A percentile compares a stretch with the other conserved stretches of the same genome.
These are phyloP conservation scores for Hymenoscyphus fraxineus DNA, from an alignment of 2,329 filamentous ascomycete genomes.

Conservation along the genomic window DNA sequence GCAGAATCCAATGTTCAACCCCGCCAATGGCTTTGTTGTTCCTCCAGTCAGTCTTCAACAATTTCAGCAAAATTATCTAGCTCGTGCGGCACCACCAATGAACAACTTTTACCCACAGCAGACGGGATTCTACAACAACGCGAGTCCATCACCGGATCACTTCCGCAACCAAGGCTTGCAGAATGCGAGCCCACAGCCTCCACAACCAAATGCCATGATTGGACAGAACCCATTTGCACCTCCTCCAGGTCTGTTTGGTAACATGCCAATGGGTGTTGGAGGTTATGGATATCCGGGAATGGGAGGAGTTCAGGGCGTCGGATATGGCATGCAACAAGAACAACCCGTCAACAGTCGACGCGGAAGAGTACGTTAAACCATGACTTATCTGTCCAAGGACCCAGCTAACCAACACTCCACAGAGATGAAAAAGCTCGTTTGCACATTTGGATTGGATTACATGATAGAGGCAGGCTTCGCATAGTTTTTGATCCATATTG, in stretches of 20 bases:
- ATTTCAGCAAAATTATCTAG: constrained; percentile 57
- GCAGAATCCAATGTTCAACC: constrained; percentile 51
- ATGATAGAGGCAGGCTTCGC: constrained; percentile 7
- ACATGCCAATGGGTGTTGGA: constrained; percentile 44
- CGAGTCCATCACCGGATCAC: constrained; percentile 50
- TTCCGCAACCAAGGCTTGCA: constrained; percentile 50
- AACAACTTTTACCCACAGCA: constrained; percentile 55
- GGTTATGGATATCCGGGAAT: constrained; percentile 45
- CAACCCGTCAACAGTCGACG: constrained; percentile 54
- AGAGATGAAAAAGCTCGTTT: constrained; percentile 16
- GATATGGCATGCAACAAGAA: constrained; percentile 52
- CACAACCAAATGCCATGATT: constrained; percentile 40
- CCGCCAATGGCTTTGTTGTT: constrained; percentile 45
- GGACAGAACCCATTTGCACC: constrained; percentile 44
- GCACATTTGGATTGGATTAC: constrained; percentile 1
- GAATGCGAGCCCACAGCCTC: constrained; percentile 46
- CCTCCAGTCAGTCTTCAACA: constrained; percentile 50
- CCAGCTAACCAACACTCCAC: constrained; percentile 15
- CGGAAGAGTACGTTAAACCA: constrained; percentile 47
- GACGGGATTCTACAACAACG: constrained; percentile 47
- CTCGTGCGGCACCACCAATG: constrained; percentile 49
- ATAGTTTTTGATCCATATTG: background rate
- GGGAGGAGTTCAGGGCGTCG: constrained; percentile 45
- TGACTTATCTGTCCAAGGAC: background rate
- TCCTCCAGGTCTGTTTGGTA: constrained; percentile 45